A percentile compares a stretch with the other conserved stretches of the same genome.
Conservation (phyloP, 176 grass and related monocot genomes). For the Aechmea fasciata region DNA sequence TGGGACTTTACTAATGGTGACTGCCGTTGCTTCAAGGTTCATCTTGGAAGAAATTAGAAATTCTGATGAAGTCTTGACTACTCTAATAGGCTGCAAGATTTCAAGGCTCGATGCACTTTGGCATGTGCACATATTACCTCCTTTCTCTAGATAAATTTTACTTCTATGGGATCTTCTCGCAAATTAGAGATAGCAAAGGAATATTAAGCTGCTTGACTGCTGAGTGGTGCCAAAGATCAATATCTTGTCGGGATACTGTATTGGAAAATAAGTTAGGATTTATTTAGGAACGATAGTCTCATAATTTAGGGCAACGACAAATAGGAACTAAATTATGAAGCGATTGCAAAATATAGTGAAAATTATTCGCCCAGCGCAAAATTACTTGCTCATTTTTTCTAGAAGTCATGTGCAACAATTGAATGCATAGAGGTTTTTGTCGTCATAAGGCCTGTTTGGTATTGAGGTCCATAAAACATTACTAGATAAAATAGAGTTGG, state of each 20-base stretch:
- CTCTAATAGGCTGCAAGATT: not conserved
- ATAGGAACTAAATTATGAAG: not conserved
- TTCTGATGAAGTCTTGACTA: not conserved
- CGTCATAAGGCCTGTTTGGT: not conserved
- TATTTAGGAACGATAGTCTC: not conserved
- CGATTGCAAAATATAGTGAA: not conserved
- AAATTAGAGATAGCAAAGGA: not conserved
- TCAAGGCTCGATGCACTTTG: not conserved
- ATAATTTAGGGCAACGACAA: not conserved
- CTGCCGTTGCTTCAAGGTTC: slow-evolving; percentile 1
- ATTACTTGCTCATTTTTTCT: not conserved
- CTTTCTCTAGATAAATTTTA: not conserved
- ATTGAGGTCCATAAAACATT: not conserved
- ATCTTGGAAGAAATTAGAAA: not conserved
- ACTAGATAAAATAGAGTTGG: too few relatives aligned
- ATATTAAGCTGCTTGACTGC: not conserved
- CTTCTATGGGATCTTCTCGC: not conserved
- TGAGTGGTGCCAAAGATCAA: not conserved
- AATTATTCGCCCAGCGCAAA: not conserved
- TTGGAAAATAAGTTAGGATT: not conserved
- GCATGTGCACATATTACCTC: not conserved
- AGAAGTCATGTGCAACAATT: not conserved
- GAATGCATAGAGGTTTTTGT: not conserved
- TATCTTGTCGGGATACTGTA: not conserved
- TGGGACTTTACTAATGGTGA: not conserved